Percentiles rank a stretch among this genome's conserved stretches.
These are phyloP conservation scores for Zygoascus tannicola DNA, from an alignment of 805 yeast species.

Conservation along the genomic window DNA sequence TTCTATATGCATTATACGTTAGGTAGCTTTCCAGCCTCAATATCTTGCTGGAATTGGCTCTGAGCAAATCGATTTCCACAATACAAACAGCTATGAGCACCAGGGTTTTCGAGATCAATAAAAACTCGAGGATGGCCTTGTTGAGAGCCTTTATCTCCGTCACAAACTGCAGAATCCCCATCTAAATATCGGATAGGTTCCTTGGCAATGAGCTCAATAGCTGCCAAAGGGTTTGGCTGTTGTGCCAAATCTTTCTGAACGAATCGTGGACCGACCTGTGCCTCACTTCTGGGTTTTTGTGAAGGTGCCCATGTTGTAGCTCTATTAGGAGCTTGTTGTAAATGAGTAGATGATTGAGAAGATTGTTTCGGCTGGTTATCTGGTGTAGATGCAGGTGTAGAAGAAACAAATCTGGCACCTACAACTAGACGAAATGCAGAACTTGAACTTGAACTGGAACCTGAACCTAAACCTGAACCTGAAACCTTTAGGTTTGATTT, in stretches of 20 bases:
- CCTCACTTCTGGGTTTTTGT: constrained; percentile 53
- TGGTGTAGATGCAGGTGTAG: too few relatives aligned
- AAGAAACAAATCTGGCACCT: too few relatives aligned
- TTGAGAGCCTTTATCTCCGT: constrained; percentile 53
- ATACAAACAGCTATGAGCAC: constrained; percentile 67
- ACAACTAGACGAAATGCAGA: too few relatives aligned
- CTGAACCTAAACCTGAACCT: too few relatives aligned
- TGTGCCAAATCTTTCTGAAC: constrained; percentile 55
- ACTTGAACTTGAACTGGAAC: too few relatives aligned
- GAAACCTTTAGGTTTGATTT: too few relatives aligned
- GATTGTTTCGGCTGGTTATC: too few relatives aligned
- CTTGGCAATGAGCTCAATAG: constrained; percentile 70
- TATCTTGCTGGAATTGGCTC: constrained; percentile 14
- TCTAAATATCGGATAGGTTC: constrained; percentile 60
- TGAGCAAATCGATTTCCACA: constrained; percentile 52
- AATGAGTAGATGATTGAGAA: neutral
- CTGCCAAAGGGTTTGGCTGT: constrained; percentile 77
- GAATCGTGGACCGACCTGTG: constrained; percentile 54
- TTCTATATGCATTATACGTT: too few relatives aligned
- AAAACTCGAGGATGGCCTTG: constrained; percentile 79
- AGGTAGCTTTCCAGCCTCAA: too few relatives aligned
- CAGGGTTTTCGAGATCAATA: constrained; percentile 71
- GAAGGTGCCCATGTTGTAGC: constrained; percentile 59
- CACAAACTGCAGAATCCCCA: constrained; percentile 66
- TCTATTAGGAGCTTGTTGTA: constrained; percentile 67